Evolutionary conservation across 2,329 filamentous ascomycete species (phyloP).

Genomic region (Domatiomyces globalis): DNA sequence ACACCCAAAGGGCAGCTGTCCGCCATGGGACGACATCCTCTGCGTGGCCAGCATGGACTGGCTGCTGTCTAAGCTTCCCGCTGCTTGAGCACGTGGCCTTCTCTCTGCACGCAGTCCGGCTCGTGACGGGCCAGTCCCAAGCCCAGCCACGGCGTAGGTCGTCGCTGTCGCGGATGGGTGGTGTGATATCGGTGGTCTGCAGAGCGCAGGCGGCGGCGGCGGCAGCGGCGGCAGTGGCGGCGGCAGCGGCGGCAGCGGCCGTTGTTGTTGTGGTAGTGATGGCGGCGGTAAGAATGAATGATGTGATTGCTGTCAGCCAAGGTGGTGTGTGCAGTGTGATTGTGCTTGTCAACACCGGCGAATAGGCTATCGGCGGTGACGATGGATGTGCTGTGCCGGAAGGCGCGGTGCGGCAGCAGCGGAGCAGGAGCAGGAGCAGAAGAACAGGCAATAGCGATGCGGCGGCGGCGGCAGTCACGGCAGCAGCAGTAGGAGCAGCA

Average conservation of each 20-base stretch:
- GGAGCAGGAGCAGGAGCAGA: not conserved
- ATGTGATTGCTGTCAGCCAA: not conserved
- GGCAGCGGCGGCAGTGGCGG: too few species aligned
- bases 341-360: not conserved
- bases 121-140: not conserved
- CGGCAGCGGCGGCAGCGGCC: not conserved
- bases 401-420: not conserved
- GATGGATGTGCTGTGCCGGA: not conserved
- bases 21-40: slow-evolving; percentile 19
- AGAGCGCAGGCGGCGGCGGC: not conserved
- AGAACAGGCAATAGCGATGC: not conserved
- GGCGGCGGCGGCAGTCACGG: not conserved
- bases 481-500: not conserved
- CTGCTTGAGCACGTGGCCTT: not conserved
- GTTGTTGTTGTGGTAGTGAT: too few species aligned
- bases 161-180: not conserved
- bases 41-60: slow-evolving; percentile 15
- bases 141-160: not conserved
- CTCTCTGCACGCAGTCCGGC: not conserved
- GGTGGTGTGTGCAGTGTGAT: not conserved
- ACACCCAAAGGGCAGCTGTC: slow-evolving; percentile 19
- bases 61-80: slow-evolving; percentile 1
- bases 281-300: not conserved
- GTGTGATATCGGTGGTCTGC: not conserved
- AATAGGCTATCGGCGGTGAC: not conserved